Conservation (phyloP, 345 rosid genomes). For the Gossypium raimondii region DNA sequence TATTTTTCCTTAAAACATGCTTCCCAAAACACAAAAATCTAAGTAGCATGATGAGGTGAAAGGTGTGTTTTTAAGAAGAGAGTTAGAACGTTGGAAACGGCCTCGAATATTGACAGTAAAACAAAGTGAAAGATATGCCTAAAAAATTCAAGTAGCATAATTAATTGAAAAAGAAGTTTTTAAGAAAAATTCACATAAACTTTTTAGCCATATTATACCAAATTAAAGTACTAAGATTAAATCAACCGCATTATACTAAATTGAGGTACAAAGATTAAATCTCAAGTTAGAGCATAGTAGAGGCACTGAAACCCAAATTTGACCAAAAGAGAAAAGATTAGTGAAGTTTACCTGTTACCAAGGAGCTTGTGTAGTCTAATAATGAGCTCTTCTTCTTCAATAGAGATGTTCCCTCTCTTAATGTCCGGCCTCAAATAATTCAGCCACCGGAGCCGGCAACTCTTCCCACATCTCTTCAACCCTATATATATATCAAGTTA, state of each 20-base stretch:
- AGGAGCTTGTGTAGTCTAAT: slow-evolving; percentile 43
- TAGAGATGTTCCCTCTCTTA: slow-evolving; percentile 53
- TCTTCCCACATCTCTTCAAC: slow-evolving; percentile 47
- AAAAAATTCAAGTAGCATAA: too few relatives aligned
- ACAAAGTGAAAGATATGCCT: too few relatives aligned
- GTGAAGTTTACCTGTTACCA: slow-evolving; percentile 35
- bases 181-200: too few relatives aligned
- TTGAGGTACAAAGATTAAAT: background rate
- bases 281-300: background rate
- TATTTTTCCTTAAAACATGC: too few relatives aligned
- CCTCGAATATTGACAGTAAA: too few relatives aligned
- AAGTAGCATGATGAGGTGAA: too few relatives aligned
- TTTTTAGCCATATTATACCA: too few relatives aligned
- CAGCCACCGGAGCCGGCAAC: slow-evolving; percentile 55
- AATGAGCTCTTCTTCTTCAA: slow-evolving; percentile 49
- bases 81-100: accelerated
- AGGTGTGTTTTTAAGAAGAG: too few relatives aligned
- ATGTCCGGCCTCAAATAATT: slow-evolving; percentile 49
- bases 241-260: background rate
- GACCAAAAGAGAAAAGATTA: background rate
- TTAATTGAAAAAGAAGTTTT: too few relatives aligned
- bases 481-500: slow-evolving; percentile 12
- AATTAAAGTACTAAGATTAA: background rate
- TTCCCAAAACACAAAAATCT: too few relatives aligned
- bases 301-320: background rate